Conservation (phyloP, 345 rosid species). For the Draba incana region DNA sequence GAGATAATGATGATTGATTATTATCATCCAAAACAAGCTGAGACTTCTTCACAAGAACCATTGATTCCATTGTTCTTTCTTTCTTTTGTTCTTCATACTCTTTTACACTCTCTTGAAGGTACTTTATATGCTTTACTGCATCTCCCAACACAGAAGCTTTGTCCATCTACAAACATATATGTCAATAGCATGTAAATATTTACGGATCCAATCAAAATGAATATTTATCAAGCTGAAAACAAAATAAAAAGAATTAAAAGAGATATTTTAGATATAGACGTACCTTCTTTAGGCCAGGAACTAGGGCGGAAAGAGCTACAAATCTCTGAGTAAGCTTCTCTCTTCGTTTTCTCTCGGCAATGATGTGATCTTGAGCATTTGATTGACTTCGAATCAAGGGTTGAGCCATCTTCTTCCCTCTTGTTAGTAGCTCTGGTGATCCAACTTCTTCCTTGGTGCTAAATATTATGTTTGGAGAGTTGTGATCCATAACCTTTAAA, state of each 20-base stretch:
- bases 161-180: constrained; percentile 61
- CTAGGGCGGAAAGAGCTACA: constrained; percentile 41
- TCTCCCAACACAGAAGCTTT: constrained; percentile 92
- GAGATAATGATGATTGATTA: constrained; percentile 3
- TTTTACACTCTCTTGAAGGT: constrained; percentile 72
- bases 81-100: constrained; percentile 66
- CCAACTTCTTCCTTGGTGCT: constrained; percentile 21
- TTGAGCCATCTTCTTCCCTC: constrained; percentile 30
- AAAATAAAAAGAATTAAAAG: no score
- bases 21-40: constrained; percentile 46
- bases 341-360: constrained; percentile 40
- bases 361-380: constrained; percentile 40
- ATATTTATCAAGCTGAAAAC: background rate
- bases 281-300: constrained; percentile 46
- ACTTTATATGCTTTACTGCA: constrained; percentile 79
- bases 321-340: constrained; percentile 43
- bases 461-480: constrained; percentile 22
- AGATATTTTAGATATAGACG: background rate
- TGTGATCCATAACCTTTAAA: constrained; percentile 1
- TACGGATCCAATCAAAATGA: background rate
- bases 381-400: constrained; percentile 20
- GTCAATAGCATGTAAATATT: constrained; percentile 1
- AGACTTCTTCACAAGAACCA: constrained; percentile 69
- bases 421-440: background rate
- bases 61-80: constrained; percentile 64